Evolutionary conservation across 805 yeast species (phyloP).

Genomic region (Jamesozyma lodderae): DNA sequence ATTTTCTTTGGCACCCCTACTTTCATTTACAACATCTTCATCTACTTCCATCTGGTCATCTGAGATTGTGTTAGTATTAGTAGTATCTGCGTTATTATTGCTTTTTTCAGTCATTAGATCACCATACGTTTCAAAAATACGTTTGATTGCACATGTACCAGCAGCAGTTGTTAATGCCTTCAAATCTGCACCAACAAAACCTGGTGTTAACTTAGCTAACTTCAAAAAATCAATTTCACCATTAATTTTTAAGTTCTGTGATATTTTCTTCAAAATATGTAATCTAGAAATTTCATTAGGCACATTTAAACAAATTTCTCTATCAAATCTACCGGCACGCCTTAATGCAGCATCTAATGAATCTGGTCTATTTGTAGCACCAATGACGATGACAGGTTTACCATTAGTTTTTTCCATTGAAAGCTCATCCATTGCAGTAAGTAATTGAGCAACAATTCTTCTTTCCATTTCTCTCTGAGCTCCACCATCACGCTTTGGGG

Average conservation of each 20-base stretch:
- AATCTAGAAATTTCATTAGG: conserved; percentile 80
- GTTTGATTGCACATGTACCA: conserved; percentile 85
- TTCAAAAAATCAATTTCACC: conserved; percentile 61
- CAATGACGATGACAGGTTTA: conserved; percentile 86
- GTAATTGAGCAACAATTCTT: conserved; percentile 88
- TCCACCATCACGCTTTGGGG: conserved; percentile 90
- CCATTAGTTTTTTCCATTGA: conserved; percentile 83
- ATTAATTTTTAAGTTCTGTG: conserved; percentile 52
- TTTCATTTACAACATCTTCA: no score
- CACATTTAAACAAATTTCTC: conserved; percentile 91
- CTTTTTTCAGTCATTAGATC: not conserved
- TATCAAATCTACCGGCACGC: conserved; percentile 93
- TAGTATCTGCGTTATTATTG: conserved; percentile 7
- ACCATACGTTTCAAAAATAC: conserved; percentile 61
- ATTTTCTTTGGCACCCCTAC: no score
- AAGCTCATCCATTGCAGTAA: conserved; percentile 91
- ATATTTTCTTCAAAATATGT: conserved; percentile 68
- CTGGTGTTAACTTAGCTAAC: conserved; percentile 90
- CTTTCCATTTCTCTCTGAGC: conserved; percentile 98
- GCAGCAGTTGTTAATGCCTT: conserved; percentile 92
- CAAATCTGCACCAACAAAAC: conserved; percentile 95
- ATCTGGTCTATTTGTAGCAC: conserved; percentile 96
- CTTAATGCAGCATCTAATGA: conserved; percentile 89
- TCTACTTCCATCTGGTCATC: conserved; percentile 4
- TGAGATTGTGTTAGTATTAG: conserved; percentile 10